phyloP scores from a whole-genome alignment of 208 protist genomes.

The Strigomonas galati region DNA sequence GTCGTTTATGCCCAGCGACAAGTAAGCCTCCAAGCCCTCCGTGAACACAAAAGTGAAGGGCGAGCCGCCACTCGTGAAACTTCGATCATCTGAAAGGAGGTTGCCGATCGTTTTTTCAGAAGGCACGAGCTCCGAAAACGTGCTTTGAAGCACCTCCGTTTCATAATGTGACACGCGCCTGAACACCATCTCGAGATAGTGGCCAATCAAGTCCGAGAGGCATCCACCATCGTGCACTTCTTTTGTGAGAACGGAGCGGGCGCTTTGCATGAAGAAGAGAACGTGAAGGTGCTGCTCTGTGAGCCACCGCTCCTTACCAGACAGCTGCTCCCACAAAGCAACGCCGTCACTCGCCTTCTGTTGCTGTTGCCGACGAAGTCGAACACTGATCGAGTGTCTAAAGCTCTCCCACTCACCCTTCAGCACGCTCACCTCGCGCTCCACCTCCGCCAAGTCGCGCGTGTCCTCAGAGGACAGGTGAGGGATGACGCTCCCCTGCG shows the following conservation, averaged over 20 bases:
- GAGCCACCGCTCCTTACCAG: not conserved
- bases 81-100: too few relatives aligned
- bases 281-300: not conserved
- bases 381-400: constrained; percentile 34
- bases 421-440: constrained; percentile 29
- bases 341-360: not conserved
- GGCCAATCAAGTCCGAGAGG: not conserved
- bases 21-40: not conserved
- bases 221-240: constrained; percentile 10
- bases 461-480: constrained; percentile 33
- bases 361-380: constrained; percentile 6
- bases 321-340: not conserved
- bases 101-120: too few relatives aligned
- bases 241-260: not conserved
- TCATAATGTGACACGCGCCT: too few relatives aligned
- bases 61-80: not conserved
- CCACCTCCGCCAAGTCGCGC: constrained; percentile 29
- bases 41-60: constrained; percentile 6
- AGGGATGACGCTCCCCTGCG: constrained; percentile 9
- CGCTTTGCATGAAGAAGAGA: constrained; percentile 3
- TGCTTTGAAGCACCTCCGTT: too few relatives aligned
- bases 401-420: constrained; percentile 58
- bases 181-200: constrained; percentile 2
- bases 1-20: not conserved
- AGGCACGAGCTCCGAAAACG: too few relatives aligned